Evolutionary conservation across 768 basidiomycete genomes (phyloP).

Genomic region (Suillus fuscotomentosus): DNA sequence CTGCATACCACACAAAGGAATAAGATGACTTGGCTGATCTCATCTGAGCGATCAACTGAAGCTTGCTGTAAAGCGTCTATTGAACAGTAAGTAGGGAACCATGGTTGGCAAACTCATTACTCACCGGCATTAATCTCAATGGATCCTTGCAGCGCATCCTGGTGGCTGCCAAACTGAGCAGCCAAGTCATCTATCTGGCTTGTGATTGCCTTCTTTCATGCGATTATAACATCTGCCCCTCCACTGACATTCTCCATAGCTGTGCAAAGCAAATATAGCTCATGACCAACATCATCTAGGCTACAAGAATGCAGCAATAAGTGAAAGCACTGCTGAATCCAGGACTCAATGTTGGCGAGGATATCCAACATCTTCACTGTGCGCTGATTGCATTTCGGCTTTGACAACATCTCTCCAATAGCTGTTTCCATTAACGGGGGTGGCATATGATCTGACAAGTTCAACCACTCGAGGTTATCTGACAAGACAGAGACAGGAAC

Average conservation of each 20-base stretch:
- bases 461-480: no score
- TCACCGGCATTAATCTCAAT: not conserved
- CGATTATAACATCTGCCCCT: not conserved
- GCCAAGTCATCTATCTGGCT: not conserved
- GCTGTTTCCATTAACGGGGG: not conserved
- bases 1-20: not conserved
- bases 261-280: not conserved
- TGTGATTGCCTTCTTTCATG: not conserved
- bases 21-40: not conserved
- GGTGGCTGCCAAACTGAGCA: not conserved
- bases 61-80: not conserved
- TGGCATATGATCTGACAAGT: no score
- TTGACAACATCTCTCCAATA: not conserved
- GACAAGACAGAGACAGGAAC: no score
- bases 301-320: not conserved
- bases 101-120: not conserved
- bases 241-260: not conserved
- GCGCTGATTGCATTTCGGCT: not conserved
- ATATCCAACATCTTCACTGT: not conserved
- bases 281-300: not conserved
- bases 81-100: not conserved
- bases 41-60: not conserved
- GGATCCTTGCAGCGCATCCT: not conserved
- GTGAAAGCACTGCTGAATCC: not conserved
- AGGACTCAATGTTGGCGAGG: not conserved